phyloP scores from a whole-genome alignment of 768 basidiomycete genomes.

The Hypsizygus marmoreus region DNA sequence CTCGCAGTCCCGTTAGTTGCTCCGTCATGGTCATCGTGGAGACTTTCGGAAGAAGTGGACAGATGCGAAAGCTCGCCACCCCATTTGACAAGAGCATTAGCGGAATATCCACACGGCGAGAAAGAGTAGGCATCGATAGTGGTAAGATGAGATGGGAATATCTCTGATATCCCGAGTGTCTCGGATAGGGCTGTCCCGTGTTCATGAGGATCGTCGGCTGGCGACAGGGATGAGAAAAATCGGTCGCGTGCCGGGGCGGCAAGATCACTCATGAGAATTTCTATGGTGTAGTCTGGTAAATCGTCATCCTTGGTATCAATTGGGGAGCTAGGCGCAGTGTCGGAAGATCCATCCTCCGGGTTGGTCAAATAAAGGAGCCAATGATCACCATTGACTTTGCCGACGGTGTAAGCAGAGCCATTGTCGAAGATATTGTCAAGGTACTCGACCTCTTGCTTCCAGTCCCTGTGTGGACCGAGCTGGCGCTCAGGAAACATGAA shows the following conservation, averaged over 20 bases:
- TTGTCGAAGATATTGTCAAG: conserved; percentile 87
- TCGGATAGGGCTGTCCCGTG: conserved; percentile 66
- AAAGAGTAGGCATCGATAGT: conserved; percentile 93
- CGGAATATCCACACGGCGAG: conserved; percentile 93
- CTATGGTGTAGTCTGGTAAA: conserved; percentile 86
- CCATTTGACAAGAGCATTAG: conserved; percentile 85
- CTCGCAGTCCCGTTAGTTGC: background rate
- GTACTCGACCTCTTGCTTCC: conserved; percentile 91
- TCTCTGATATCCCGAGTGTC: conserved; percentile 73
- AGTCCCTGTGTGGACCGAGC: conserved; percentile 87
- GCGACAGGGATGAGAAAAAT: conserved; percentile 61
- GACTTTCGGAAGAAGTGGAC: background rate
- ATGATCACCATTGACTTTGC: conserved; percentile 97
- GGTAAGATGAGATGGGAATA: conserved; percentile 81
- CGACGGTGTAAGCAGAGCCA: conserved; percentile 94
- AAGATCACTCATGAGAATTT: conserved; percentile 96
- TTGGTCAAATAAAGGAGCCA: conserved; percentile 94
- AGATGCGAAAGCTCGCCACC: conserved; percentile 30
- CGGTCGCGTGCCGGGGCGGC: conserved; percentile 70
- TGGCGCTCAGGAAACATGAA: conserved; percentile 99
- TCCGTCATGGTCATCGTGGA: conserved; percentile 14
- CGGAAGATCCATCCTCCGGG: conserved; percentile 36
- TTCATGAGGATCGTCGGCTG: conserved; percentile 33
- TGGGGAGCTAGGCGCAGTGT: conserved; percentile 14
- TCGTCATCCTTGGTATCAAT: conserved; percentile 18